Evolutionary conservation across 2,329 filamentous ascomycete species (phyloP).

Genomic region (Periconia sp.): DNA sequence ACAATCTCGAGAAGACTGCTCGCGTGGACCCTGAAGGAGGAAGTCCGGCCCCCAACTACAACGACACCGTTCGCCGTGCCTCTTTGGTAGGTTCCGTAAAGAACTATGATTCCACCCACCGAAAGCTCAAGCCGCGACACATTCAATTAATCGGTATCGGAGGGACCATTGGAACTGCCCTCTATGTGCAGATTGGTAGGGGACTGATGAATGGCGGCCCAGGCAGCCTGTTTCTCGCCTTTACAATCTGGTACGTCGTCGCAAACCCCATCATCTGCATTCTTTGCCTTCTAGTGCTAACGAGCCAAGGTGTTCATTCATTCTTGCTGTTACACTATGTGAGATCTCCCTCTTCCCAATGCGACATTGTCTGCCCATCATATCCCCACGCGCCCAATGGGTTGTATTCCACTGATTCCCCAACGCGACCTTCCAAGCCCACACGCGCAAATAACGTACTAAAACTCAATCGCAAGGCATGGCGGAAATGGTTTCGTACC

Average conservation of each 20-base stretch:
- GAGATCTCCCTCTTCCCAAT: slow-evolving; percentile 25
- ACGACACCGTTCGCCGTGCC: slow-evolving; percentile 24
- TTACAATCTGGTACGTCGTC: slow-evolving; percentile 45
- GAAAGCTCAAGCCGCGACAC: slow-evolving; percentile 49
- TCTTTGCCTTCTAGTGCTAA: slow-evolving; percentile 8
- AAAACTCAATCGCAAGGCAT: slow-evolving; percentile 46
- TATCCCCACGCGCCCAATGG: slow-evolving; percentile 11
- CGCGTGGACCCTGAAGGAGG: slow-evolving; percentile 30
- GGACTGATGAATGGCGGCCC: slow-evolving; percentile 51
- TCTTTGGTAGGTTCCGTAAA: slow-evolving; percentile 30
- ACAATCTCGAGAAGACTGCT: slow-evolving; percentile 18
- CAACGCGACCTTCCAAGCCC: slow-evolving; percentile 7
- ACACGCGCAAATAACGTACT: slow-evolving; percentile 16
- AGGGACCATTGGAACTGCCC: slow-evolving; percentile 52
- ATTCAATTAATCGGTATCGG: slow-evolving; percentile 52
- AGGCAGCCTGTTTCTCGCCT: slow-evolving; percentile 50
- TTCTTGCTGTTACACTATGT: slow-evolving; percentile 46
- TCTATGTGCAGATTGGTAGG: slow-evolving; percentile 51
- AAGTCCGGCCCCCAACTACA: slow-evolving; percentile 17
- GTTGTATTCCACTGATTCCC: slow-evolving; percentile 4
- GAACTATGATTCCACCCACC: slow-evolving; percentile 44
- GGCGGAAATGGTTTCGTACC: slow-evolving; percentile 76
- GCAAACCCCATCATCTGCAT: neutral
- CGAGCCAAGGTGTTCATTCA: slow-evolving; percentile 44
- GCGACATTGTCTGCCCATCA: slow-evolving; percentile 25